Evolutionary conservation across 1,284 basidiomycete genomes (phyloP), one percentile per base, ranked within the genome.

Genomic region (Inonotus obliquus): DNA sequence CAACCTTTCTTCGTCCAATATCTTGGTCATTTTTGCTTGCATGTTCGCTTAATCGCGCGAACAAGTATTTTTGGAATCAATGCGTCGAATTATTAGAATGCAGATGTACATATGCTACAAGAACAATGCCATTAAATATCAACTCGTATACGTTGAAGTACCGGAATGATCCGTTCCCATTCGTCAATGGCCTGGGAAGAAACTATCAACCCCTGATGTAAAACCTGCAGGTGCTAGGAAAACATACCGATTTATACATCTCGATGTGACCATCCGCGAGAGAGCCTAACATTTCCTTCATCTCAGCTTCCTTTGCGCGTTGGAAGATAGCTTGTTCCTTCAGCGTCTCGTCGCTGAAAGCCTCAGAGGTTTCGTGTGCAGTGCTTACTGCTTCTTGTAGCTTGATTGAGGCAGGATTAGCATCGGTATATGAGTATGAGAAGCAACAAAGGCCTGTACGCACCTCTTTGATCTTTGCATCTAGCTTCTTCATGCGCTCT

Each of bases 241-340:
- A 19, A 77, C 84, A 60, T 72, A 91, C 91, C 67, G 89, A 82
- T 75, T 91, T 89, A 72, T 96, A 94, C 75, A 97, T 93, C 70
- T 94, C 92, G 65, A 98, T 94, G 73, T 99, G 91, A 1, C 95
- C 96, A 66, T 98, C 92, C 9, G 93, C 94, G 65, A 97, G 85
- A 61, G 89, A 87, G 5, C 84, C 84, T 10, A 99, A 74, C 80
- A 98, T 86, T 70, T 96, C 93, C 76, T 96, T 97, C 92, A 98
- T 92, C 78, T 99, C 96, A 53, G 87, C 83, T 70, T 94, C 88
- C 73, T 98, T 98, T 5, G 89, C 86, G 63, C 87, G 81, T 70
- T 96, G 92, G 76, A 98, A 99, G 60, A 94, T 81, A 19, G 82
- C 77, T 74, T 98, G 94, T 75, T 99, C 96, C 58, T 89, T 82